A percentile compares a stretch with the other conserved stretches of the same genome.
These are phyloP conservation scores for Porcisia hertigi DNA, from an alignment of 208 protist species.

Conservation along the genomic window DNA sequence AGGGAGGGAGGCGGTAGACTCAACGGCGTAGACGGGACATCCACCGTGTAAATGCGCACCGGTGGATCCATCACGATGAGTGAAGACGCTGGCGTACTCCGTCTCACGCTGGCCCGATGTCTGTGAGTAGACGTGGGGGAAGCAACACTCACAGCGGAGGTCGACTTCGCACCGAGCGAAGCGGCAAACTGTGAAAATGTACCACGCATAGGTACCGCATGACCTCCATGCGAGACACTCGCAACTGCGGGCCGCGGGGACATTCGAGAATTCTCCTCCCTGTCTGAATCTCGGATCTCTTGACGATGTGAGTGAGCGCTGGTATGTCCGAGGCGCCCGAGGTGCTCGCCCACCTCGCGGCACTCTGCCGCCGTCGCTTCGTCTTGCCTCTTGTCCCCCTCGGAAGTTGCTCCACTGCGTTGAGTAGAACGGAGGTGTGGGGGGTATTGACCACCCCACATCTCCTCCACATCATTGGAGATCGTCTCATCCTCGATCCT, in stretches of 20 bases:
- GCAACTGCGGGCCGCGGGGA: not conserved
- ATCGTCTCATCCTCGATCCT: not conserved
- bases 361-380: not conserved
- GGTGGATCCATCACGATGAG: conserved; percentile 13
- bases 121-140: not conserved
- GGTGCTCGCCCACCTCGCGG: no score
- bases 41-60: conserved; percentile 8
- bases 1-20: not conserved
- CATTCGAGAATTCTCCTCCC: not conserved
- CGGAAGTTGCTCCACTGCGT: not conserved
- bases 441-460: not conserved
- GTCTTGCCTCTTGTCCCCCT: not conserved
- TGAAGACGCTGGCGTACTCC: not conserved
- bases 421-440: not conserved
- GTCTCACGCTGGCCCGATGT: conserved; percentile 9
- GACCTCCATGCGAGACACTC: not conserved
- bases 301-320: not conserved
- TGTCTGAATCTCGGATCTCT: not conserved
- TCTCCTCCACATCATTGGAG: not conserved
- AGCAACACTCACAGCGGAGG: not conserved
- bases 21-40: conserved; percentile 18
- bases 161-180: not conserved
- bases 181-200: not conserved
- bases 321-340: not conserved
- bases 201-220: no score